phyloP scores from a whole-genome alignment of 2,329 filamentous ascomycete species.

The Sclerotinia subarctica region DNA sequence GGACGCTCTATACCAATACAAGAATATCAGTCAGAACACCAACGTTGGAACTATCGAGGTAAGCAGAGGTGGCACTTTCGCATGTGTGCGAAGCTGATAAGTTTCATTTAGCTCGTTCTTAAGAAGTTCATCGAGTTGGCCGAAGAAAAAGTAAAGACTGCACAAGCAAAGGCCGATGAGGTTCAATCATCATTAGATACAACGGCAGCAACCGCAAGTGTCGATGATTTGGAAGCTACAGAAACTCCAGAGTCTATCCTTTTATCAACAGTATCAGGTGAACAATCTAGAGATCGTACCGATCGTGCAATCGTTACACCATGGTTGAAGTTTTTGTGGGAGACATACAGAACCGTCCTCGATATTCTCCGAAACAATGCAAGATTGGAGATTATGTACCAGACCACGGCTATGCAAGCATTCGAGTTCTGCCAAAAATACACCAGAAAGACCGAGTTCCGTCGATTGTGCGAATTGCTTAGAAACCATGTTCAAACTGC shows the following conservation, averaged over 20 bases:
- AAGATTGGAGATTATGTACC: slow-evolving; percentile 94
- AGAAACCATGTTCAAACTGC: slow-evolving; percentile 99
- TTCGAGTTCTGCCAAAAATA: slow-evolving; percentile 99
- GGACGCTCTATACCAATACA: slow-evolving; percentile 98
- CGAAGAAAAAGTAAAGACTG: slow-evolving; percentile 91
- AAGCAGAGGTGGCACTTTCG: slow-evolving; percentile 30
- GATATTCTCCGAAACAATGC: slow-evolving; percentile 99
- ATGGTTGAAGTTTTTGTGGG: slow-evolving; percentile 99
- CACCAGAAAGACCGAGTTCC: slow-evolving; percentile 98
- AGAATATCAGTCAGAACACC: slow-evolving; percentile 99
- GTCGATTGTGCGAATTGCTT: slow-evolving; percentile 94
- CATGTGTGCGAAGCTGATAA: slow-evolving; percentile 14
- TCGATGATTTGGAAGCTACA: slow-evolving; percentile 94
- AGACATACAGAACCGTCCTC: slow-evolving; percentile 96
- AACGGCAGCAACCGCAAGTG: slow-evolving; percentile 64
- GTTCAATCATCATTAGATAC: slow-evolving; percentile 85
- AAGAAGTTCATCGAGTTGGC: slow-evolving; percentile 98
- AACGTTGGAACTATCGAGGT: slow-evolving; percentile 98
- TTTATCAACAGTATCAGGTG: slow-evolving; percentile 93
- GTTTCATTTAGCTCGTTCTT: slow-evolving; percentile 66
- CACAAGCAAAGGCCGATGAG: slow-evolving; percentile 93
- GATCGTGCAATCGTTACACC: slow-evolving; percentile 97
- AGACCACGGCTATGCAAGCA: slow-evolving; percentile 94
- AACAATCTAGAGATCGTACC: slow-evolving; percentile 95
- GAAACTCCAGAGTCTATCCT: slow-evolving; percentile 98